These are phyloP conservation scores for Brasenia schreberi DNA, from an alignment of 164 flowering plant genomes.

Conservation along the genomic window DNA sequence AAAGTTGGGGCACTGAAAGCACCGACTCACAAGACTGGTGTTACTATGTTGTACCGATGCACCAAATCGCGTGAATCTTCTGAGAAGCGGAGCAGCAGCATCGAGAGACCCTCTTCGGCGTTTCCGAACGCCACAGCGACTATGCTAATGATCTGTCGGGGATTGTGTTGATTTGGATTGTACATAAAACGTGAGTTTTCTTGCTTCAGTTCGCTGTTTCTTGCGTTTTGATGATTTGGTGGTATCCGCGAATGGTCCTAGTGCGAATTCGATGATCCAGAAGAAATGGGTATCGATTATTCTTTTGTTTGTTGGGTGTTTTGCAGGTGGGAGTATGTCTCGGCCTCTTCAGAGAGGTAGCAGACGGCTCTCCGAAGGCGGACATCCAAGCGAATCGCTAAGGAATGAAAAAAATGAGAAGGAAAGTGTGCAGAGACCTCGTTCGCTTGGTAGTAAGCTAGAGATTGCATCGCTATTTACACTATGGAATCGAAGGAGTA, in stretches of 20 bases:
- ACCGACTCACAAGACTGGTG: background rate
- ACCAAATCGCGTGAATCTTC: background rate
- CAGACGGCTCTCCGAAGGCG: background rate
- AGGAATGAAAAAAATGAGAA: slow-evolving; percentile 53
- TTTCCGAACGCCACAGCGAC: background rate
- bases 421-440: slow-evolving; percentile 21
- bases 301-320: background rate
- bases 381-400: slow-evolving; percentile 48
- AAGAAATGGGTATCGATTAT: background rate
- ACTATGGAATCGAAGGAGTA: background rate
- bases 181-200: background rate
- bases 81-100: background rate
- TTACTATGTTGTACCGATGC: background rate
- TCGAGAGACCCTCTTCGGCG: background rate
- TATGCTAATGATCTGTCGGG: background rate
- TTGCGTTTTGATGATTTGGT: background rate
- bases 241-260: background rate
- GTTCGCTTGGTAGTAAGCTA: slow-evolving; percentile 6
- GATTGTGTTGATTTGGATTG: background rate
- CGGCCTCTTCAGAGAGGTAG: slow-evolving; percentile 51
- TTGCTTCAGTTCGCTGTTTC: background rate
- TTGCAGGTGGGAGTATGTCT: slow-evolving; percentile 38
- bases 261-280: background rate
- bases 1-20: background rate
- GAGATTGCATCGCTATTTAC: background rate